These are phyloP conservation scores for Boletus huronensis DNA, from an alignment of 768 basidiomycete species.

Conservation along the genomic window DNA sequence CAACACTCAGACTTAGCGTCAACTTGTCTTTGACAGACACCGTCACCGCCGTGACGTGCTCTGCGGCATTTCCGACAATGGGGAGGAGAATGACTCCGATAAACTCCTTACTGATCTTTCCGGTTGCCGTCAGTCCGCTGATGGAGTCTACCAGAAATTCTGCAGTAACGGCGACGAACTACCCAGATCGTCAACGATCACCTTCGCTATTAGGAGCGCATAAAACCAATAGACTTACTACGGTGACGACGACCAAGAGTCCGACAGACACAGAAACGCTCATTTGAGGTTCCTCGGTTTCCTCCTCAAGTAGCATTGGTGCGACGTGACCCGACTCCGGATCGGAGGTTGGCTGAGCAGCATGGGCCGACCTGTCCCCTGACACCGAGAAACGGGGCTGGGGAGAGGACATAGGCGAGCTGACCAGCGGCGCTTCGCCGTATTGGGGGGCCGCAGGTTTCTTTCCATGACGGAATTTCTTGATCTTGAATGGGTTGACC, in stretches of 20 bases:
- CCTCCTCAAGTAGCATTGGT: conserved; percentile 15
- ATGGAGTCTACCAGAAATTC: conserved; percentile 80
- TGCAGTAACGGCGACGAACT: conserved; percentile 57
- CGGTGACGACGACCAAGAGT: conserved; percentile 56
- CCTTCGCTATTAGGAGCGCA: neutral
- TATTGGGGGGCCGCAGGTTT: neutral
- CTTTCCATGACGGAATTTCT: conserved; percentile 17
- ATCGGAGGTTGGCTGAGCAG: conserved; percentile 1
- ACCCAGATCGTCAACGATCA: neutral
- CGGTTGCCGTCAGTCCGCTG: conserved; percentile 57
- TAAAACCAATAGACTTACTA: conserved; percentile 40
- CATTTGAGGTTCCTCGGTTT: conserved; percentile 46
- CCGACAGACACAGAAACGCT: conserved; percentile 52
- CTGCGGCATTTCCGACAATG: conserved; percentile 89
- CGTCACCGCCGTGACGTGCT: conserved; percentile 88
- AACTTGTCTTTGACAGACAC: conserved; percentile 90
- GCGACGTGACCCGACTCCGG: conserved; percentile 7
- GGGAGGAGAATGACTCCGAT: conserved; percentile 87
- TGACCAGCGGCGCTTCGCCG: conserved; percentile 3
- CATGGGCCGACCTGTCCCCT: neutral
- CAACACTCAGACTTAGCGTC: conserved; percentile 81
- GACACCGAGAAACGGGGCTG: neutral
- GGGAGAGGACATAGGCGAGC: conserved; percentile 12
- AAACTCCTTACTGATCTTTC: conserved; percentile 70
- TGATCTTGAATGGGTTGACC: conserved; percentile 35